Evolutionary conservation across 345 rosid genomes (phyloP), one percentile per base, ranked within the genome.

Genomic region (Barbarea vulgaris): DNA sequence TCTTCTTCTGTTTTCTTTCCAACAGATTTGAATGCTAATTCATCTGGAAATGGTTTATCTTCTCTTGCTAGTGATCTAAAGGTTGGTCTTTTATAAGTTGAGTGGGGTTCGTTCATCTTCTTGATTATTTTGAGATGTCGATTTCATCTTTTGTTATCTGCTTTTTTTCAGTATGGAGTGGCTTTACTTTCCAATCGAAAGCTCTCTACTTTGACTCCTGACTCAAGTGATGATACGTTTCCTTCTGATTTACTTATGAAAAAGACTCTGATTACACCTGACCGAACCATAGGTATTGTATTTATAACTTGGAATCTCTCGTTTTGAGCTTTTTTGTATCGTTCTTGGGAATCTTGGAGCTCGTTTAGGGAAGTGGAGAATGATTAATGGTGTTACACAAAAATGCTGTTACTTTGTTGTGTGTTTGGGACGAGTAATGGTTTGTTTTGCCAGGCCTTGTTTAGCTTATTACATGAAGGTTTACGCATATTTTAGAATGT

Each of bases 211-310:
- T 53, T 88, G 78, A 92, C 89, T 61, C 88, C 89, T 53, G 83
- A 85, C 77, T 83, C 90, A 5, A 80, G 80, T 50, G 81, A 75
- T 68, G 85, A 74, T 76, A 55, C 73, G 11, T 85, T 92, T 74
- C 96, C 97, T 25, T 81, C 85, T 55, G 86, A 88, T 74, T 81
- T 95, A 34, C 77, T 95, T 78, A 80, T 81, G 14, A 60, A 84
- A 74, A 83, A 79, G 84, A 50, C 80, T 14, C 75, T 76, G 15
- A 13, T 82, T 24, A 72, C 82, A 9, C 88, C 91, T 1, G 90
- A 90, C 17, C 84, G 87, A 1, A 63, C 79, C 53, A 79, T 89
- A 81, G 98, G 96, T 88, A 84, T 31, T 31, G 41, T 60, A 4
- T 0, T 6, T 37, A 37, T 70, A 28, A n/a, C 22, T 50, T 21